Conservation (phyloP, 1,139 yeast species). For the Hemisphaericaspora xylofermentans region DNA sequence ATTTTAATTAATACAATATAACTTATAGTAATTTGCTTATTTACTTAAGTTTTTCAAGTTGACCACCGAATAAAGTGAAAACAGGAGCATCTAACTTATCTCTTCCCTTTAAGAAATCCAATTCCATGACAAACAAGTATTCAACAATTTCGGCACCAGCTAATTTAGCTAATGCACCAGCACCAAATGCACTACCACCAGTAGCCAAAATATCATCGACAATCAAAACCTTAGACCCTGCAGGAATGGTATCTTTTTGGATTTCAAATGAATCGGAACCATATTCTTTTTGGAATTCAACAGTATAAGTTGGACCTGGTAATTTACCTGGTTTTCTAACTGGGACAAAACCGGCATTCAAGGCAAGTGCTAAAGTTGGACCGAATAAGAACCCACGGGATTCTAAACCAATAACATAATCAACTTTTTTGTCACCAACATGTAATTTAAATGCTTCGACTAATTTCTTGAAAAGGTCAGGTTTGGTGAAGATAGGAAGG, state of each 20-base stretch:
- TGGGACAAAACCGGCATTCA: constrained; percentile 90
- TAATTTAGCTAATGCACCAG: constrained; percentile 77
- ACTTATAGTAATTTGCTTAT: neutral
- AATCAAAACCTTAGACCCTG: constrained; percentile 76
- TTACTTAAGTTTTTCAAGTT: constrained; percentile 47
- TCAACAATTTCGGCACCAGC: constrained; percentile 70
- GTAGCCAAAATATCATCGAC: constrained; percentile 98
- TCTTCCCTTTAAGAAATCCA: constrained; percentile 92
- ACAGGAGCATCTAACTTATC: constrained; percentile 82
- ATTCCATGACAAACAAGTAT: constrained; percentile 87
- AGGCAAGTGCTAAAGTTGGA: constrained; percentile 86
- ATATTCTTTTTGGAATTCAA: constrained; percentile 85
- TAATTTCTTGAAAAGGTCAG: constrained; percentile 75
- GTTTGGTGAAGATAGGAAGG: constrained; percentile 86
- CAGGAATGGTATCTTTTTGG: constrained; percentile 78
- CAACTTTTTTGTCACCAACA: constrained; percentile 64
- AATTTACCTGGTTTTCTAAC: constrained; percentile 93
- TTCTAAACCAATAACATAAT: constrained; percentile 90
- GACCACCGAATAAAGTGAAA: constrained; percentile 85
- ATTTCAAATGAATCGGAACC: constrained; percentile 88
- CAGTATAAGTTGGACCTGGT: constrained; percentile 79
- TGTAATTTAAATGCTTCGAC: constrained; percentile 79
- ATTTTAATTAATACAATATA: neutral
- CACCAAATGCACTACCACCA: constrained; percentile 95
- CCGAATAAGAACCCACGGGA: constrained; percentile 97